Evolutionary conservation across 2,329 filamentous ascomycete species (phyloP), one percentile per base, ranked within the genome.

Genomic region (Elsinoe australis): DNA sequence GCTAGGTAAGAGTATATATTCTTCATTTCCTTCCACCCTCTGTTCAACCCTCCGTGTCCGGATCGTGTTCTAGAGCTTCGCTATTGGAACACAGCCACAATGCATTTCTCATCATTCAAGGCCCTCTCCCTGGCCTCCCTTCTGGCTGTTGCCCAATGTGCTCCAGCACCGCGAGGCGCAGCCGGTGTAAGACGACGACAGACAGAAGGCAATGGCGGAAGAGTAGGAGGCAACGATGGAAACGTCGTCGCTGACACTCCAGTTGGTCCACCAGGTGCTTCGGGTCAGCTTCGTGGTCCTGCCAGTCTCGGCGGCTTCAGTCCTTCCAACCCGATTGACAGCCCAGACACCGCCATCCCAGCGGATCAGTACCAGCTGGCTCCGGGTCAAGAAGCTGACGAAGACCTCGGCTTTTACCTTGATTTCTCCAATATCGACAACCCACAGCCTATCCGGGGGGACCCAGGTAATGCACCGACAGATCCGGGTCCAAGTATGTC

Each of bases 371-470:
- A 64, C 46, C 56, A 64, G 44, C 54, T 67, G 7, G 64, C 59
- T 21, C 56, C 59, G 4, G 64, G 60, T n/a, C 66, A 69, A 44
- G 56, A 58, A 3, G 61, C 60, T 46, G 60, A 68, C 41, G 49
- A 59, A 18, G 58, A 67, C 17, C 57, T 67, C 5, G 66, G 67
- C 3, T 52, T 70, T 2, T 67, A 64, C 49, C 60, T 69, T 17
- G 64, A 67, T 44, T 55, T 69, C 2, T 57, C 59, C 0, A 57
- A 58, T 12, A 60, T 67, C 2, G 61, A 67, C 52, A 67, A 68
- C 42, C 65, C 66, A 3, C 66, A 69, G 32, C 66, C 65, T 0
- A 66, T 69, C 19, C 58, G 63, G 28, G 65, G 65, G n/a, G 57
- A 59, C 12, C 19, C 29, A 9, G 59, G 53, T 5, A 60, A 60